Evolutionary conservation across 768 basidiomycete species (phyloP), one percentile per base, ranked within the genome.

Genomic region (Kwoniella shandongensis): DNA sequence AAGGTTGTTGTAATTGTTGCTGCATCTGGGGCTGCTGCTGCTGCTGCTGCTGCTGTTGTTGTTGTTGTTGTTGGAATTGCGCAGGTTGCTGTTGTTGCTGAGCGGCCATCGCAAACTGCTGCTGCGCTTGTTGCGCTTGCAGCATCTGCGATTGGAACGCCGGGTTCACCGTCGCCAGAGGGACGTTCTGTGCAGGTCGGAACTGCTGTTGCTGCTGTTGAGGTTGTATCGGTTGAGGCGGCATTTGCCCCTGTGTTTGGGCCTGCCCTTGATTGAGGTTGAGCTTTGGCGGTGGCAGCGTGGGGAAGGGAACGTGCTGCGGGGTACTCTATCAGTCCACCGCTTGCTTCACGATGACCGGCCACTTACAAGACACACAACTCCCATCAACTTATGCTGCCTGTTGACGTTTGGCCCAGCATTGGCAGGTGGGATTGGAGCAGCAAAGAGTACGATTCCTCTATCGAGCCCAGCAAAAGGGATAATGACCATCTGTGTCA

Each of bases 301-400:
- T 18, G 12, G 56, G 57, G 36, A 63, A 48, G 18, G 51, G 57
- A 22, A 54, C 47, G 39, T 59, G 53, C 57, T 55, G 48, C 12
- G 22, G 30, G n/a, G 25, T 2, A 35, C 17, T n/a, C n/a, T n/a
- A n/a, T n/a, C n/a, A n/a, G n/a, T n/a, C n/a, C n/a, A n/a, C n/a
- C n/a, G n/a, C n/a, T n/a, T n/a, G n/a, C n/a, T n/a, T n/a, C n/a
- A n/a, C n/a, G n/a, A n/a, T n/a, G n/a, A n/a, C n/a, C n/a, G n/a
- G n/a, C 32, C 2, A 55, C 64, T 62, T 27, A 65, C 64, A 40
- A 62, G 20, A 40, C 64, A 65, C 18, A 65, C 60, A 6, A 65
- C 50, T 22, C 60, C 64, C 59, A 65, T 61, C 36, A 65, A 42
- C 13, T 49, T 41, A 11, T 54, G 36, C 36, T 45, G 40, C 35